Evolutionary conservation across 129 eudicot genomes (phyloP), one percentile per base, ranked within the genome.

Genomic region (Flaveria bidentis): DNA sequence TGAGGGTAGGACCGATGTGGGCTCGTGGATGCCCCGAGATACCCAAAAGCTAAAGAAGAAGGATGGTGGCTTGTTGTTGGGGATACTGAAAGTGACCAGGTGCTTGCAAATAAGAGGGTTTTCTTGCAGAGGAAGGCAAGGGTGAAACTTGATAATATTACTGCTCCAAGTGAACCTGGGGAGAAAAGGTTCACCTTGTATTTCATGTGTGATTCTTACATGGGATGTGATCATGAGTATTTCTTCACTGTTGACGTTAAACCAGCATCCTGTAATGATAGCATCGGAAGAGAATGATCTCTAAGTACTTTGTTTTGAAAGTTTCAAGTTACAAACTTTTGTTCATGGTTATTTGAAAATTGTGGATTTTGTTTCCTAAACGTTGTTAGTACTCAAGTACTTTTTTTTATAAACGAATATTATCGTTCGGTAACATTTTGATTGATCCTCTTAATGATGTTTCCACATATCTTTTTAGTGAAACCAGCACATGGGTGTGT

Each of bases 31-130:
- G 84, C 94, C 10, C 92, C 93, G 9, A 87, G 88, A 49, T 92
- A 86, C 52, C 98, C 96, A 1, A 88, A 88, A 53, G 50, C 86
- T 13, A 92, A 92, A 77, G 96, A 90, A 62, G 98, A 92, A 65
- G 92, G 94, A 6, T 92, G 98, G 98, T 92, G 96, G 96, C 81
- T 92, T 22, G 94, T 92, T 20, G 92, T 92, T 61, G 98, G 98
- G 53, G 98, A 92, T 60, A 77, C 86, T 0, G 86, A 90, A 79
- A 89, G 83, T 5, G 90, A 90, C 58, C 90, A 90, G 81, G 42
- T 92, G 81, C 90, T 90, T 63, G 96, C 90, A 2, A 89, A 88
- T 25, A 90, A 92, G 75, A 83, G 94, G 80, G 92, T 92, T 9
- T 28, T 85, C 15, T 82, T 89, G 56, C 96, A 92, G 72, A 82